Conservation (phyloP, 148 eudicot genomes). For the Amaranthus hypochondriacus region DNA sequence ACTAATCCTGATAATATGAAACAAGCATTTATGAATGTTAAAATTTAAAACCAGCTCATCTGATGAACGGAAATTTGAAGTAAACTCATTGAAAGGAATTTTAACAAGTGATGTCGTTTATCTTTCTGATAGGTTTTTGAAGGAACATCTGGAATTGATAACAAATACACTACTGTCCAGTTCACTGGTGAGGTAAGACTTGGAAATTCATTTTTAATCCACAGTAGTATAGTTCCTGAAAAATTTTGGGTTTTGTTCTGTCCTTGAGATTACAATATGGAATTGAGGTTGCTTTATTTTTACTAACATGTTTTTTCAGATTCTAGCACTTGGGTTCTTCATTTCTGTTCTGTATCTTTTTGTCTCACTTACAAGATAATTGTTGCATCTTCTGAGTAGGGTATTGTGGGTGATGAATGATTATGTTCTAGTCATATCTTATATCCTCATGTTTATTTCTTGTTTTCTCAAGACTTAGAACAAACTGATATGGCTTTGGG, state of each 20-base stretch:
- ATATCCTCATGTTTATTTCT: background rate
- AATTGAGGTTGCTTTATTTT: too few relatives aligned
- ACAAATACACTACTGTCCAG: constrained; percentile 94
- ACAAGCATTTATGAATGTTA: background rate
- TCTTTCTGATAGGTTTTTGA: constrained; percentile 73
- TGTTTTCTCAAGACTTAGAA: background rate
- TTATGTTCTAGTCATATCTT: too few relatives aligned
- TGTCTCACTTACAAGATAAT: too few relatives aligned
- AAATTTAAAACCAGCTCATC: too few relatives aligned
- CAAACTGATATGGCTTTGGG: too few relatives aligned
- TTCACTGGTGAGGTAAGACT: constrained; percentile 90
- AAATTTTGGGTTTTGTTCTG: background rate
- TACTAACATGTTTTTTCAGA: too few relatives aligned
- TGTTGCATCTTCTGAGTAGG: too few relatives aligned
- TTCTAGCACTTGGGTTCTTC: too few relatives aligned
- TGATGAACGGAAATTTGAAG: too few relatives aligned
- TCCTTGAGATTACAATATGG: background rate
- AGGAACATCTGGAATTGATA: constrained; percentile 99
- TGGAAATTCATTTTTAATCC: background rate
- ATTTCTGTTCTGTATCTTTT: too few relatives aligned
- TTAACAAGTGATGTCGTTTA: background rate
- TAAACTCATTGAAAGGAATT: too few relatives aligned
- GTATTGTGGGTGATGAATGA: too few relatives aligned
- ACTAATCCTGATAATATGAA: background rate
- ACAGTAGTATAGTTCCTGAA: background rate